phyloP scores from a whole-genome alignment of 768 basidiomycete species.

The Macrolepiota fuliginosa region DNA sequence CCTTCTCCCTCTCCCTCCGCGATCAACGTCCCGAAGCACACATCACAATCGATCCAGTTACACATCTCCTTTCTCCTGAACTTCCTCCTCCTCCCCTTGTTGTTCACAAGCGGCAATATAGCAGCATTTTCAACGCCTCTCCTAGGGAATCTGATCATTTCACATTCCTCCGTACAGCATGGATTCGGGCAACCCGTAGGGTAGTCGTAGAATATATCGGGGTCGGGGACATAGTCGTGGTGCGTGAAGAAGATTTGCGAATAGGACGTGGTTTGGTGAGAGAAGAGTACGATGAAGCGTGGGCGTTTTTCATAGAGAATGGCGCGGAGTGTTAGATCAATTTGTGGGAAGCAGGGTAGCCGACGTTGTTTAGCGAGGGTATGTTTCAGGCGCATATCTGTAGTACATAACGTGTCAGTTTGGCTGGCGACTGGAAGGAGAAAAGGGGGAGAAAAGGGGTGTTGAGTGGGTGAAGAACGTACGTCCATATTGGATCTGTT shows the following conservation, averaged over 20 bases:
- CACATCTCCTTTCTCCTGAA: slow-evolving; percentile 64
- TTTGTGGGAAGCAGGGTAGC: slow-evolving; percentile 80
- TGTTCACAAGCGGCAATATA: slow-evolving; percentile 47
- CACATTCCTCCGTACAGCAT: slow-evolving; percentile 77
- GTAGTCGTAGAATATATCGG: slow-evolving; percentile 74
- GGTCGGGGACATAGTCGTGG: slow-evolving; percentile 64
- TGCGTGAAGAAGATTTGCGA: slow-evolving; percentile 82
- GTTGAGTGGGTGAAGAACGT: slow-evolving; percentile 27
- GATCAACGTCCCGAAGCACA: slow-evolving; percentile 51
- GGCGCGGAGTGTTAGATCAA: slow-evolving; percentile 74
- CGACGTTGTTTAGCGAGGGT: slow-evolving; percentile 65
- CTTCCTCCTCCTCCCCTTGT: slow-evolving; percentile 36
- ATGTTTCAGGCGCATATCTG: slow-evolving; percentile 68
- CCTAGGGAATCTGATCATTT: slow-evolving; percentile 78
- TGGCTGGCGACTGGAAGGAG: background rate
- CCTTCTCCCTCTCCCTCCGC: background rate
- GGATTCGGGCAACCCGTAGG: slow-evolving; percentile 79
- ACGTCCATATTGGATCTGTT: slow-evolving; percentile 71
- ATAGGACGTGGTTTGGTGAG: slow-evolving; percentile 77
- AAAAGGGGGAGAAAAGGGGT: background rate
- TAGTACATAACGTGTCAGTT: background rate
- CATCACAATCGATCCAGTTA: slow-evolving; percentile 78
- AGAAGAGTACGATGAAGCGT: slow-evolving; percentile 75
- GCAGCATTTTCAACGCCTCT: slow-evolving; percentile 59
- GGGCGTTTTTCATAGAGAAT: slow-evolving; percentile 75